Base-by-base conservation (phyloP, 2,329 filamentous ascomycete genomes). In the Paradendryphiella salina region DNA sequence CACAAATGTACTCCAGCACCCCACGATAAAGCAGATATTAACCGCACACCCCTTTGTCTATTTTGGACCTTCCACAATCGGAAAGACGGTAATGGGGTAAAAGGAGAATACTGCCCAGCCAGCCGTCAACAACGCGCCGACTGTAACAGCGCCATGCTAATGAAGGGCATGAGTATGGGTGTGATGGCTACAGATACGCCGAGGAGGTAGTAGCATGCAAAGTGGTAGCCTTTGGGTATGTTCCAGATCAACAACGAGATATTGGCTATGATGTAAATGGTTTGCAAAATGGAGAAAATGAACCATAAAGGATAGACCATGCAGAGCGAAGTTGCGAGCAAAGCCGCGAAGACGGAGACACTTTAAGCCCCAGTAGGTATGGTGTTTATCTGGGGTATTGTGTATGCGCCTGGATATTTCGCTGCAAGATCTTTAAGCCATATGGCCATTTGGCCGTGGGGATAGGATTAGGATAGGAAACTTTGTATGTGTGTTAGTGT, bases 31-130 rank as follows among this genome's bases (percentile, higher is more conserved):
- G 0, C 71, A 73, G 39, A 80, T 72, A 2, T 76, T 73, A 5
- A 79, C 73, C 0, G 77, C 76, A 70, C 78, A 81, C 0, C 79
- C 78, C 23, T 77, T 77, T 1, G 63, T 74, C 79, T 79, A 81
- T 28, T 74, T 67, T 0, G 79, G 78, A 0, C 64, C 67, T 54
- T 72, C 66, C 6, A 70, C 47, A 6, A 70, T 67, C 8, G 68
- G 69, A 48, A 72, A 72, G 4, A 70, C 69, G 1, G 66, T 63
- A 28, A 71, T 69, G 2, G 69, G 69, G 29, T 72, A 72, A 49
- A 72, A 72, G 0, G 66, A 70, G 29, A 59, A 72, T 0, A 72
- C 64, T 1, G 69, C 69, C 69, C 69, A 72, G 2, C 69, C 69
- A 11, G 61, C 60, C 2, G 69, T 72, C 9, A 72, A 46, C 63